Evolutionary conservation across 805 yeast genomes (phyloP).

Genomic region (Hanseniaspora singularis): DNA sequence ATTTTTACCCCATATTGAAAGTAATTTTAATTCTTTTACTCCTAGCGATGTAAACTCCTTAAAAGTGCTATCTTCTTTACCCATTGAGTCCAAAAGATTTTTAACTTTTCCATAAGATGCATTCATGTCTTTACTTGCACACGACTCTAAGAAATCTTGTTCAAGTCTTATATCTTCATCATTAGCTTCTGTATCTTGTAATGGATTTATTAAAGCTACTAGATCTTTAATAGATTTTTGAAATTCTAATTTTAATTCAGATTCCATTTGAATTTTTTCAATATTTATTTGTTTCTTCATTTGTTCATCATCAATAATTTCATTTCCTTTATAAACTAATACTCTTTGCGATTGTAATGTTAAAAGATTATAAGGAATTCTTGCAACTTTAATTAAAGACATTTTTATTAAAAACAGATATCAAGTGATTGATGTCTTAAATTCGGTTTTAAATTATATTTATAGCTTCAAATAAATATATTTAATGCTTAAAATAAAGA

Average conservation of each 20-base stretch:
- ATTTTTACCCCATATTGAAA: slow-evolving; percentile 9
- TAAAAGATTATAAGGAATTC: slow-evolving; percentile 7
- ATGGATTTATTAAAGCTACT: slow-evolving; percentile 8
- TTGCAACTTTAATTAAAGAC: slow-evolving; percentile 6
- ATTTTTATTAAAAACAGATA: too few relatives aligned
- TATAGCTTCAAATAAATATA: neutral
- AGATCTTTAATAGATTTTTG: slow-evolving; percentile 13
- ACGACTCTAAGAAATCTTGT: slow-evolving; percentile 12
- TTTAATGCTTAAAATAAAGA: neutral
- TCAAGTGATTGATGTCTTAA: too few relatives aligned
- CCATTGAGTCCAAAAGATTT: neutral
- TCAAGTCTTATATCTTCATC: slow-evolving; percentile 10
- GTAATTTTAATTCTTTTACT: slow-evolving; percentile 1
- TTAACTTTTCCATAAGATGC: slow-evolving; percentile 8
- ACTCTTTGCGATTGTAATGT: slow-evolving; percentile 12
- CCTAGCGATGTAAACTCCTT: neutral
- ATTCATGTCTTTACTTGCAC: slow-evolving; percentile 1
- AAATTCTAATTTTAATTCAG: slow-evolving; percentile 12
- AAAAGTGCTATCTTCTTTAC: neutral
- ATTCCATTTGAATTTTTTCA: slow-evolving; percentile 14
- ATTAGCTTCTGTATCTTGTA: slow-evolving; percentile 11
- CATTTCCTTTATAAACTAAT: neutral
- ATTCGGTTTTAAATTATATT: too few relatives aligned
- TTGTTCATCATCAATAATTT: neutral
- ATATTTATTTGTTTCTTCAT: slow-evolving; percentile 7